Conservation (phyloP, 2,329 filamentous ascomycete genomes). For the Lizonia empirigonia region DNA sequence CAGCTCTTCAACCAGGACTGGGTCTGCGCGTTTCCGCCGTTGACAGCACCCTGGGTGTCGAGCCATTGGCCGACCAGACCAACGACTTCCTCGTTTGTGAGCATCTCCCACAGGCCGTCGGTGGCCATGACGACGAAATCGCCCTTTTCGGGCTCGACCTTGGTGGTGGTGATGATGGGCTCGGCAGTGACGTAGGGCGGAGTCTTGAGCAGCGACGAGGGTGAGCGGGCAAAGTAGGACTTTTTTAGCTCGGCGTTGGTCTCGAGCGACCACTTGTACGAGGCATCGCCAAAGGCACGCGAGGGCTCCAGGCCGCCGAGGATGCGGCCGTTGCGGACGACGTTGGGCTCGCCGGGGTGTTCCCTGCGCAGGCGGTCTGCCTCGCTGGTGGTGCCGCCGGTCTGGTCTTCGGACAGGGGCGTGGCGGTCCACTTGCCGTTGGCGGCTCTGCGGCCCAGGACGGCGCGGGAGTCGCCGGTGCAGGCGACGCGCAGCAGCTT, state of each 20-base stretch:
- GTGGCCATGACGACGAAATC: conserved; percentile 97
- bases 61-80: conserved; percentile 97
- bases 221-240: conserved; percentile 85
- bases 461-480: conserved; percentile 93
- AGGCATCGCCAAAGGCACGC: conserved; percentile 92
- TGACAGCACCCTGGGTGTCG: conserved; percentile 68
- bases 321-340: conserved; percentile 86
- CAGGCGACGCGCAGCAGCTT: conserved; percentile 92
- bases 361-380: conserved; percentile 79
- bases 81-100: conserved; percentile 97
- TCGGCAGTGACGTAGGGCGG: conserved; percentile 98
- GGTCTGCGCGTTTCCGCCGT: conserved; percentile 43
- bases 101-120: conserved; percentile 98
- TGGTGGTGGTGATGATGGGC: conserved; percentile 90
- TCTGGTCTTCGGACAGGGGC: conserved; percentile 89
- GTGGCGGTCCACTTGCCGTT: conserved; percentile 94
- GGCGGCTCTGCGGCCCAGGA: conserved; percentile 77
- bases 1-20: conserved; percentile 74
- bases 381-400: conserved; percentile 85
- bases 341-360: conserved; percentile 87
- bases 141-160: conserved; percentile 84
- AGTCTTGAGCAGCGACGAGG: conserved; percentile 78
- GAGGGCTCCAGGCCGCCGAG: conserved; percentile 91
- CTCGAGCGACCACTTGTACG: conserved; percentile 93
- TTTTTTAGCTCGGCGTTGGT: conserved; percentile 80